A percentile compares a stretch with the other conserved stretches of the same genome.
Evolutionary conservation across 345 rosid species (phyloP).

Genomic region (Syzygium grande): DNA sequence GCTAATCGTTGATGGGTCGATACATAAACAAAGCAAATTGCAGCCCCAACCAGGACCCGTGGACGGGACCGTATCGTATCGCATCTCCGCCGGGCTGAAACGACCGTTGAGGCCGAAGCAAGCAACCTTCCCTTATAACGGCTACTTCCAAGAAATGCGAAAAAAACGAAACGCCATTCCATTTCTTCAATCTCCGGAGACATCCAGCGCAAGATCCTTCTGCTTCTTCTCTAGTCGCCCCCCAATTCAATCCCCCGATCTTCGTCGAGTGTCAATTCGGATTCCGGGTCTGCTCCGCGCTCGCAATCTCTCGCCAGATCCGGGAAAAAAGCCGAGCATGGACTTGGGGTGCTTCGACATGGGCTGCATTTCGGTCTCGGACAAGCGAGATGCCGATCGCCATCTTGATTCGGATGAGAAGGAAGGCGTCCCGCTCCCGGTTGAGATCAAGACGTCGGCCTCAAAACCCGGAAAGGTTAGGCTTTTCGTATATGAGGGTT

Average conservation of each 20-base stretch:
- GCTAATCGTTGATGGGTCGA: background rate
- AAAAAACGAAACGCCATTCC: background rate
- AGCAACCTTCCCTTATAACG: conserved; percentile 6
- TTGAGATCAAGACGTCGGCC: conserved; percentile 4
- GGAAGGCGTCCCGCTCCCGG: conserved; percentile 3
- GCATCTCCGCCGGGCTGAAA: background rate
- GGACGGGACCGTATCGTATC: background rate
- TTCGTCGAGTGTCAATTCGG: background rate
- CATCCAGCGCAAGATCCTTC: background rate
- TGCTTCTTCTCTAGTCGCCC: background rate
- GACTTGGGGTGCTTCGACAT: conserved; percentile 70
- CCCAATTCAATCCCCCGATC: background rate
- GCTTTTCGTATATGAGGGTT: background rate
- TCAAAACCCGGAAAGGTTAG: conserved; percentile 46
- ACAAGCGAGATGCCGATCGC: conserved; percentile 19
- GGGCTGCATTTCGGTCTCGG: conserved; percentile 38
- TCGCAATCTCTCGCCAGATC: background rate
- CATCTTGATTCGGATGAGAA: conserved; percentile 10
- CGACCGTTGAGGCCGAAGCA: conserved; percentile 9
- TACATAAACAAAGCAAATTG: background rate
- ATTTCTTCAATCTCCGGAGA: background rate
- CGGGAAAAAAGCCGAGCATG: conserved; percentile 21
- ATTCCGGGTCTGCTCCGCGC: background rate
- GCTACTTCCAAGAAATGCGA: conserved; percentile 11
- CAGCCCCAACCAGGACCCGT: background rate